A percentile compares a stretch with the other conserved stretches of the same genome.
These are phyloP conservation scores for Detonula confervacea DNA, from an alignment of 352 stramenopile genomes.

Conservation along the genomic window DNA sequence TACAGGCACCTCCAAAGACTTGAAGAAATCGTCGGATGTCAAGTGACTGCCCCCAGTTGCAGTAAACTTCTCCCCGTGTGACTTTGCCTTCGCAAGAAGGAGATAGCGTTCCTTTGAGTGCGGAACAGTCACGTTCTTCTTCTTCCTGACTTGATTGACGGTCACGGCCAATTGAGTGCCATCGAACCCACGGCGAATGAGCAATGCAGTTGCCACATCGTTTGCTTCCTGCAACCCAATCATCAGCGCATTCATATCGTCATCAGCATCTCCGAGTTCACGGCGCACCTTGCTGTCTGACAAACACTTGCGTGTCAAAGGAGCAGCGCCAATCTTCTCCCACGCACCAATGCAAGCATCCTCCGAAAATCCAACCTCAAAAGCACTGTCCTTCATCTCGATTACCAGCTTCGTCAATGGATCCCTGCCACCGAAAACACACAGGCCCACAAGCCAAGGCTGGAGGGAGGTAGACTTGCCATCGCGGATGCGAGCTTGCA, in stretches of 20 bases:
- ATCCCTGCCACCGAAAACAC: conserved; percentile 36
- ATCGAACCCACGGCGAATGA: not conserved
- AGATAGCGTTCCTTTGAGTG: not conserved
- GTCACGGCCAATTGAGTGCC: not conserved
- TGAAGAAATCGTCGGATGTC: conserved; percentile 20
- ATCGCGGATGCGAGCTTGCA: not conserved
- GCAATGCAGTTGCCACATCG: not conserved
- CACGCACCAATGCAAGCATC: conserved; percentile 6
- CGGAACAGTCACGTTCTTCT: not conserved
- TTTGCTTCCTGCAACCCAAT: not conserved
- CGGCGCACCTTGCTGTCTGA: not conserved
- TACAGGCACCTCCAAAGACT: not conserved
- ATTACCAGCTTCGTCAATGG: not conserved
- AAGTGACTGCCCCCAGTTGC: conserved; percentile 1
- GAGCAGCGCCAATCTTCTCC: conserved; percentile 24
- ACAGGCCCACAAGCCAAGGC: conserved; percentile 31
- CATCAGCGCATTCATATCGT: conserved; percentile 11
- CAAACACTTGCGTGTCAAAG: conserved; percentile 18
- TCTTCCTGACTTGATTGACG: not conserved
- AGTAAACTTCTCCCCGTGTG: conserved; percentile 9
- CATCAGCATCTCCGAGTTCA: conserved; percentile 19
- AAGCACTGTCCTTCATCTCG: conserved; percentile 14
- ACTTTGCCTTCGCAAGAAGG: not conserved
- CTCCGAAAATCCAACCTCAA: conserved; percentile 10
- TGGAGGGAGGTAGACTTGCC: not conserved